Evolutionary conservation across 805 yeast species (phyloP).

Genomic region (Monosporozyma unispora): DNA sequence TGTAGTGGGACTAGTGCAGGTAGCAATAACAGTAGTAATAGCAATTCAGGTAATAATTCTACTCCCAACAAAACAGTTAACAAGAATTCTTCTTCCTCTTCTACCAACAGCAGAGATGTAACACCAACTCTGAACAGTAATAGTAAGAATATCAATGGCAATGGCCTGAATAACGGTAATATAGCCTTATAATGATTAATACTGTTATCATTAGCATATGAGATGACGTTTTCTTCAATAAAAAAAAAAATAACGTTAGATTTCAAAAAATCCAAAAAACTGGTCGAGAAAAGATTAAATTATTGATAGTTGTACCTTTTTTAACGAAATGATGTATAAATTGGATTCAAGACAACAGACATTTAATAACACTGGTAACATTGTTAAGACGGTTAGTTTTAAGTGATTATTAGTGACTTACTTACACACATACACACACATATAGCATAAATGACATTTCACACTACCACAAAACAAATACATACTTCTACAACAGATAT

Average conservation of each 20-base stretch:
- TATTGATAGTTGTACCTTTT: too few species aligned
- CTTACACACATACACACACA: too few species aligned
- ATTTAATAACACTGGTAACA: not conserved
- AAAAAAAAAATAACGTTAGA: too few species aligned
- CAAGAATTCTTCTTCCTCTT: not conserved
- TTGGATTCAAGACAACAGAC: too few species aligned
- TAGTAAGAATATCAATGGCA: not conserved
- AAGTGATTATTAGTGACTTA: not conserved
- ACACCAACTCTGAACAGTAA: not conserved
- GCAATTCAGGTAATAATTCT: not conserved
- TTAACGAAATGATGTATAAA: too few species aligned
- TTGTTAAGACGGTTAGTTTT: not conserved
- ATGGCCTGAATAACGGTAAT: not conserved
- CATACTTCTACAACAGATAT: constrained; percentile 68
- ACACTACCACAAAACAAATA: constrained; percentile 18
- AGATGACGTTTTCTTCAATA: too few species aligned
- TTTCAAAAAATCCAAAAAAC: too few species aligned
- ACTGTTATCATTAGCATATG: not conserved
- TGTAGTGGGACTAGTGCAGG: not conserved
- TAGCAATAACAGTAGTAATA: not conserved
- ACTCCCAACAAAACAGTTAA: not conserved
- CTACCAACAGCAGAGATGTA: not conserved
- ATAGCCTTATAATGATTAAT: not conserved
- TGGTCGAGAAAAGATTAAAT: too few species aligned
- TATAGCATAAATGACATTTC: not conserved